Evolutionary conservation across 768 basidiomycete genomes (phyloP), one percentile per base, ranked within the genome.

Genomic region (Panellus pusillus): DNA sequence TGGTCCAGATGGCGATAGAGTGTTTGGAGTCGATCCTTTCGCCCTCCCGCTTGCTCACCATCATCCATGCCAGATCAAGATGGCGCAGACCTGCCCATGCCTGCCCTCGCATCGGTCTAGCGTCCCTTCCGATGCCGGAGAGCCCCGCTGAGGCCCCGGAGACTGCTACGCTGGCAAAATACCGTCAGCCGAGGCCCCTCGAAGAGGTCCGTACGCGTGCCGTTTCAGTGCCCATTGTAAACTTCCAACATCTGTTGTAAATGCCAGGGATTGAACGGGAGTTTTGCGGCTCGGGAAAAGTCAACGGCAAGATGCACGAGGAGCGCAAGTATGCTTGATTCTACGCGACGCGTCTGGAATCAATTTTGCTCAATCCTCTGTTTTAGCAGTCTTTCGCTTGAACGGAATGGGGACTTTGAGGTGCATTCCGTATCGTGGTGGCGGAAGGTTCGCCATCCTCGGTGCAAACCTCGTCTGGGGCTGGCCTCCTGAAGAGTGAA

Each of bases 121-220:
- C 3, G 36, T 46, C 70, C 12, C 42, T 66, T 12, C 70, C 64
- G 27, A 31, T 35, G 35, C 44, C 44, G 32, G 63, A 66, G 24
- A 24, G 24, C 15, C 46, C 63, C 2, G 43, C 64, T 18, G 76
- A 70, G 41, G 57, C 68, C 32, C 67, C 72, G 48, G 77, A 80
- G 53, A 62, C 54, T 46, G 84, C 84, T 45, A 65, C 77, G 57
- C 62, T 63, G 43, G 85, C 87, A 71, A 88, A 86, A 68, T 86
- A 87, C 67, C 70, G 63, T 53, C 80, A 76, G 59, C 73, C 88
- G 47, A 90, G 90, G 65, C 70, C 82, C 49, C 78, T 88, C 38
- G 84, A 88, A 61, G 82, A 89, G 80, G 88, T 89, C 49, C 62
- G 82, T 71, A 43, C 36, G 42, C 31, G 20, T 43, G 20, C 8